A percentile compares a stretch with the other conserved stretches of the same genome.
phyloP scores from a whole-genome alignment of 2,329 filamentous ascomycete species.

The Lachnellula arida region DNA sequence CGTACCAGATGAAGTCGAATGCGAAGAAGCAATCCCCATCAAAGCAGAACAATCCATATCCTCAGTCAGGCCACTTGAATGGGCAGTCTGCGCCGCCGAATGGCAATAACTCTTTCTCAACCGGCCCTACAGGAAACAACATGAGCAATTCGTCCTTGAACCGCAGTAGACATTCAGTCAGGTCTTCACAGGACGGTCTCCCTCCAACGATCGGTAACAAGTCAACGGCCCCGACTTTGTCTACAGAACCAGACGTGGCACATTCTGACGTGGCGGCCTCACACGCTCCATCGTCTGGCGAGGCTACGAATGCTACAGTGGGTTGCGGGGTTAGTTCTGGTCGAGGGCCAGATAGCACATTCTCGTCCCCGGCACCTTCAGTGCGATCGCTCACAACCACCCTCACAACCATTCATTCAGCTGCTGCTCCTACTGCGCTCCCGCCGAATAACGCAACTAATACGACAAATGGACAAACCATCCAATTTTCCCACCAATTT shows the following conservation, averaged over 20 bases:
- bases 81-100: constrained; percentile 29
- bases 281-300: constrained; percentile 59
- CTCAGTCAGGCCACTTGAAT: constrained; percentile 64
- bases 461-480: constrained; percentile 30
- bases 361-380: constrained; percentile 77
- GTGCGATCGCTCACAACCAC: constrained; percentile 78
- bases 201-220: constrained; percentile 61
- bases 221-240: constrained; percentile 57
- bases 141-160: constrained; percentile 50
- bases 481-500: constrained; percentile 63
- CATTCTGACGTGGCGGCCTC: constrained; percentile 73
- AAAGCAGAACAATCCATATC: constrained; percentile 79
- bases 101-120: constrained; percentile 53
- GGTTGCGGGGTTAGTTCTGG: constrained; percentile 61
- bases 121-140: constrained; percentile 44
- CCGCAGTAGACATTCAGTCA: constrained; percentile 54
- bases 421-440: constrained; percentile 40
- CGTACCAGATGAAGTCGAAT: constrained; percentile 37
- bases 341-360: constrained; percentile 70
- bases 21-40: constrained; percentile 53
- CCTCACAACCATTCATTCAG: constrained; percentile 79
- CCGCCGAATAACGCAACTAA: constrained; percentile 37
- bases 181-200: constrained; percentile 56
- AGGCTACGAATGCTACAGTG: constrained; percentile 69
- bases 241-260: constrained; percentile 75